These are phyloP conservation scores for Colletotrichum trifolii DNA, from an alignment of 2,329 filamentous ascomycete genomes.

Conservation along the genomic window DNA sequence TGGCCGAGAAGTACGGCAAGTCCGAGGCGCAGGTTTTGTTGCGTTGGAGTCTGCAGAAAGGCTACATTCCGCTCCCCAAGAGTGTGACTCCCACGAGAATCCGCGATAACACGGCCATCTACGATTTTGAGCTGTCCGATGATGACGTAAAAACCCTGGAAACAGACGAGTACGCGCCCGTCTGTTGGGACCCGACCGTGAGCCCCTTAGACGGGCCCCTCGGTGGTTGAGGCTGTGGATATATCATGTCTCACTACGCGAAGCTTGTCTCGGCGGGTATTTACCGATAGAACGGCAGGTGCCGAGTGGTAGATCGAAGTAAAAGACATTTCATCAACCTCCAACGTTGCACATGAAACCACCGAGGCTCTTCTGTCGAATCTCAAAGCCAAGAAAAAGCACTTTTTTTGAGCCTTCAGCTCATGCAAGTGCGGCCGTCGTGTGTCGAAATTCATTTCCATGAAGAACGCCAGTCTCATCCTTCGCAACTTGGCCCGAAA, in stretches of 20 bases:
- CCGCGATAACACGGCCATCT: slow-evolving; percentile 68
- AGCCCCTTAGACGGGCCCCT: slow-evolving; percentile 52
- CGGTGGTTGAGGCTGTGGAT: slow-evolving; percentile 15
- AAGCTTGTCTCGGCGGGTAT: slow-evolving; percentile 7
- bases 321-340: slow-evolving; percentile 1
- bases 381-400: background rate
- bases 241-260: slow-evolving; percentile 10
- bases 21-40: slow-evolving; percentile 81
- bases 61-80: slow-evolving; percentile 78
- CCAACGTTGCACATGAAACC: slow-evolving; percentile 5
- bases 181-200: slow-evolving; percentile 67
- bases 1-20: slow-evolving; percentile 79
- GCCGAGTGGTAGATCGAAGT: slow-evolving; percentile 1
- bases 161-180: slow-evolving; percentile 63
- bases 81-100: slow-evolving; percentile 76
- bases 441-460: background rate
- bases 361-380: background rate
- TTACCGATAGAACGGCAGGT: background rate
- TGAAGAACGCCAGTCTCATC: slow-evolving; percentile 3
- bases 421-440: background rate
- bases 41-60: slow-evolving; percentile 85
- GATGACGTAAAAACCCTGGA: slow-evolving; percentile 63
- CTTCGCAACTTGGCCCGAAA: slow-evolving; percentile 4
- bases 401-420: background rate
- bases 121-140: slow-evolving; percentile 65